These are phyloP conservation scores for Lodderomyces elongisporus DNA, from an alignment of 1,139 yeast species.

Conservation along the genomic window DNA sequence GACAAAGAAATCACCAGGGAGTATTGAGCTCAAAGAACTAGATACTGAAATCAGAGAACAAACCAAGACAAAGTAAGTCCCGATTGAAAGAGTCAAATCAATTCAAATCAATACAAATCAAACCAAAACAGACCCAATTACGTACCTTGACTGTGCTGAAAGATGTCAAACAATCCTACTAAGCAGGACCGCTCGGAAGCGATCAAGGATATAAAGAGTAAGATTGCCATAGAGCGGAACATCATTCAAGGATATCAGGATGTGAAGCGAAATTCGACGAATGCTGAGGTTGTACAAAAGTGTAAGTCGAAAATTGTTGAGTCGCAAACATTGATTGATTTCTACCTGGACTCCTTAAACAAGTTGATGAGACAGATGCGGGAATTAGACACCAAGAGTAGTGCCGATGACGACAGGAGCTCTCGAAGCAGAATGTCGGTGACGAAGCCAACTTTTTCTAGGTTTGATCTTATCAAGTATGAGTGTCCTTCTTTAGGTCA, in stretches of 20 bases:
- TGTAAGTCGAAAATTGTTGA: conserved; percentile 90
- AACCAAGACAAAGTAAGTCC: too few relatives aligned
- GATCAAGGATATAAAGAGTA: conserved; percentile 63
- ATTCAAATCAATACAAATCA: too few relatives aligned
- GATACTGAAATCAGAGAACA: too few relatives aligned
- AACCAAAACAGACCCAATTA: too few relatives aligned
- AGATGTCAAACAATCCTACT: too few relatives aligned
- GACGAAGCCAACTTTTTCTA: conserved; percentile 46
- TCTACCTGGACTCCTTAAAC: conserved; percentile 70
- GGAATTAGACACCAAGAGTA: conserved; percentile 5
- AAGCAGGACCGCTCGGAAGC: too few relatives aligned
- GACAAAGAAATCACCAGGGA: too few relatives aligned
- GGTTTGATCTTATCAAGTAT: conserved; percentile 79
- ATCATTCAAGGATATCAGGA: conserved; percentile 84
- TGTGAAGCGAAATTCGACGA: conserved; percentile 70
- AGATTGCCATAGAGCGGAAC: conserved; percentile 83
- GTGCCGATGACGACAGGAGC: conserved; percentile 4
- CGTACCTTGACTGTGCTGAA: too few relatives aligned
- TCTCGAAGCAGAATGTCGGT: conserved; percentile 13
- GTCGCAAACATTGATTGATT: conserved; percentile 86
- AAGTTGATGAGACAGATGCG: conserved; percentile 46
- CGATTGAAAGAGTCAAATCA: too few relatives aligned
- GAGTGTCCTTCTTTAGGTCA: conserved; percentile 97
- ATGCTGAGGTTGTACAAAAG: conserved; percentile 78
- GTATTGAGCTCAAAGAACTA: too few relatives aligned